Conservation (phyloP, 805 yeast species). For the Kurtzmaniella cleridarum region DNA sequence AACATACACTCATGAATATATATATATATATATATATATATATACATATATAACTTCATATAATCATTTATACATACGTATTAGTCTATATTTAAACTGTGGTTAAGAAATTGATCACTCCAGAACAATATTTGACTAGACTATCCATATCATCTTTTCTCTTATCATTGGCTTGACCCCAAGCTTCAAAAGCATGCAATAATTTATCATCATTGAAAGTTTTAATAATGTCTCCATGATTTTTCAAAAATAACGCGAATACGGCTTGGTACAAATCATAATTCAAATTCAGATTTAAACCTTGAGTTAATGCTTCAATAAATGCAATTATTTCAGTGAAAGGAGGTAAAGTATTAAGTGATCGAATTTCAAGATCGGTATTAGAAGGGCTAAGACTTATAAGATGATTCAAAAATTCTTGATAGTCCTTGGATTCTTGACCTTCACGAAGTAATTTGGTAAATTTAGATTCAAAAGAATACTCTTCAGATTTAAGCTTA, state of each 20-base stretch:
- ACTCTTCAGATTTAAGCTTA: slow-evolving; percentile 23
- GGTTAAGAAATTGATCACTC: slow-evolving; percentile 61
- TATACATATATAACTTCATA: too few relatives aligned
- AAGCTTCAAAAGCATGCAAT: slow-evolving; percentile 40
- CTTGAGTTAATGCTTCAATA: slow-evolving; percentile 59
- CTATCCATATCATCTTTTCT: slow-evolving; percentile 54
- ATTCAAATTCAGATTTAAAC: slow-evolving; percentile 51
- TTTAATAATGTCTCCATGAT: slow-evolving; percentile 77
- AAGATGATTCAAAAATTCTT: slow-evolving; percentile 50
- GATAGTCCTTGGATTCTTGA: slow-evolving; percentile 30
- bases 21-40: too few relatives aligned
- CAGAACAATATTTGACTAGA: slow-evolving; percentile 72
- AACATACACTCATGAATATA: too few relatives aligned
- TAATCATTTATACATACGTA: too few relatives aligned
- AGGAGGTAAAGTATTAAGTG: slow-evolving; percentile 64
- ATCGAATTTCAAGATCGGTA: slow-evolving; percentile 82
- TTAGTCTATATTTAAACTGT: slow-evolving; percentile 32
- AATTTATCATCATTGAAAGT: slow-evolving; percentile 32
- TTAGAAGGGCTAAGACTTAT: slow-evolving; percentile 65
- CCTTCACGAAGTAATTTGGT: slow-evolving; percentile 60
- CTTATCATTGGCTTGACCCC: slow-evolving; percentile 39
- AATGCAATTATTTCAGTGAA: slow-evolving; percentile 61
- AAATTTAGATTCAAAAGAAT: slow-evolving; percentile 67
- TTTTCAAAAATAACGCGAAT: slow-evolving; percentile 64
- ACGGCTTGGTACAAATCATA: slow-evolving; percentile 81